Conservation (phyloP, 2,329 filamentous ascomycete genomes). For the Ophiostoma tasmaniense region DNA sequence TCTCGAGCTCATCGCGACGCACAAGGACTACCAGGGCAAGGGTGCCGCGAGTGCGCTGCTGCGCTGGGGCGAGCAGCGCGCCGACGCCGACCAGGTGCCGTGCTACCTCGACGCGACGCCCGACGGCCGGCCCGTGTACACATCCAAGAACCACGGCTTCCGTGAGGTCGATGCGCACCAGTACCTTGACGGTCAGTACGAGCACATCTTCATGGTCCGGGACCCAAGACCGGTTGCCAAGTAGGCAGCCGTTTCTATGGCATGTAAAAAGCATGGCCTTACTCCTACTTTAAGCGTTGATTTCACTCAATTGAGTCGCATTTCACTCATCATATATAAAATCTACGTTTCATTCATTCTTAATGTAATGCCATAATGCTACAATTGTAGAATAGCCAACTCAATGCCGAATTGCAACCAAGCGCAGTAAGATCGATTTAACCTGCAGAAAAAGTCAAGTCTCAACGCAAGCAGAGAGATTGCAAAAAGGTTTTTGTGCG, state of each 20-base stretch:
- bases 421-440: too few relatives aligned
- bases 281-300: not conserved
- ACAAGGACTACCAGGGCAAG: conserved; percentile 35
- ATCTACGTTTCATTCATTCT: too few relatives aligned
- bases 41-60: conserved; percentile 38
- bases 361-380: too few relatives aligned
- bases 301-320: not conserved
- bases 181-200: conserved; percentile 29
- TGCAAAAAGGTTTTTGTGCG: too few relatives aligned
- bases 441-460: too few relatives aligned
- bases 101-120: conserved; percentile 45
- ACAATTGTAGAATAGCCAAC: too few relatives aligned
- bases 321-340: not conserved
- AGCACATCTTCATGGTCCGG: conserved; percentile 31
- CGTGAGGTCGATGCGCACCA: conserved; percentile 29
- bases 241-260: not conserved
- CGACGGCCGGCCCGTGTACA: conserved; percentile 39
- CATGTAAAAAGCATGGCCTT: not conserved
- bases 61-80: conserved; percentile 38
- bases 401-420: too few relatives aligned
- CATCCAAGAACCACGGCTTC: conserved; percentile 37
- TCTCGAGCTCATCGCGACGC: conserved; percentile 40
- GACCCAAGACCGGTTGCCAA: conserved; percentile 1
- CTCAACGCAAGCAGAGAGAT: too few relatives aligned
- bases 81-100: conserved; percentile 35